A percentile compares a stretch with the other conserved stretches of the same genome.
phyloP scores from a whole-genome alignment of 306 rosid species.

The Rosa multiflora region DNA sequence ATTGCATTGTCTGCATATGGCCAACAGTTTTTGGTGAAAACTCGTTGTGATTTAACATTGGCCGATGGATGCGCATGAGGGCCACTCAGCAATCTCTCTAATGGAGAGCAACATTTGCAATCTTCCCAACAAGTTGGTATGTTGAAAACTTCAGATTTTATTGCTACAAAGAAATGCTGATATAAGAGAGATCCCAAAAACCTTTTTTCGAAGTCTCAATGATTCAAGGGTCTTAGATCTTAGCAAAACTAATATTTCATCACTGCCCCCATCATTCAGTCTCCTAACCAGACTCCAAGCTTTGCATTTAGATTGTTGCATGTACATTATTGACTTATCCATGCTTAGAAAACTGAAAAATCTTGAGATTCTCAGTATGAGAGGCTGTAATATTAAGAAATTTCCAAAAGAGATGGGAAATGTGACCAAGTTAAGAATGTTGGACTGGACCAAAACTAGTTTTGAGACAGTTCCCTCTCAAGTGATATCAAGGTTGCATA shows the following conservation, averaged over 20 bases:
- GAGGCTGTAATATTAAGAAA: background rate
- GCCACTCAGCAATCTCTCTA: conserved; percentile 6
- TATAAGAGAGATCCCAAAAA: background rate
- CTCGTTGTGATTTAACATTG: background rate
- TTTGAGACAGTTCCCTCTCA: background rate
- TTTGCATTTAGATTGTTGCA: too few species aligned
- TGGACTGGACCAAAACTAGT: background rate
- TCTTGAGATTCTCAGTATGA: background rate
- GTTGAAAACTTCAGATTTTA: conserved; percentile 16
- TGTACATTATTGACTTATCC: background rate
- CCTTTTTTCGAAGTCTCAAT: background rate
- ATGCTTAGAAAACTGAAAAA: background rate
- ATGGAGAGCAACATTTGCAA: background rate
- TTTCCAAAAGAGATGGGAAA: background rate
- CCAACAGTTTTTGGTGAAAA: background rate
- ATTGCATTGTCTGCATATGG: background rate
- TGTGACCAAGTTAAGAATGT: background rate
- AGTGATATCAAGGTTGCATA: background rate
- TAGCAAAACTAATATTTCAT: too few species aligned
- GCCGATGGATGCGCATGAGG: background rate
- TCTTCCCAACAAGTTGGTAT: conserved; percentile 2
- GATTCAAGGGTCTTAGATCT: background rate
- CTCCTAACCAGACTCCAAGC: background rate
- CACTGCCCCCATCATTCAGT: background rate
- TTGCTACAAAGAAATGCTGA: background rate